Conservation (phyloP, 2,329 filamentous ascomycete species). For the Amauroascus verrucosus region DNA sequence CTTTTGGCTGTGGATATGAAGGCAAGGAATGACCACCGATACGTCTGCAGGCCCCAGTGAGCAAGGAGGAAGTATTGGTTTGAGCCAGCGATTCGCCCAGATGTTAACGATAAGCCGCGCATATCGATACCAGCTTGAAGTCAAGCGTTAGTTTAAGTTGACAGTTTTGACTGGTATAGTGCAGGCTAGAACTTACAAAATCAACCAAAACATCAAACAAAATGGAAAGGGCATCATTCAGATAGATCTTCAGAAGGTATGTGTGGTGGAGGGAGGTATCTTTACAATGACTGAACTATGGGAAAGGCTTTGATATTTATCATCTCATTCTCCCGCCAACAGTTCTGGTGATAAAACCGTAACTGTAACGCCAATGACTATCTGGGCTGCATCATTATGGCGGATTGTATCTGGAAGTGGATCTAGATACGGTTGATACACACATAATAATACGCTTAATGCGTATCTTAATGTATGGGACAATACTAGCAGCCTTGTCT, state of each 20-base stretch:
- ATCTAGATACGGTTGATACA: background rate
- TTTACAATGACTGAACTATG: background rate
- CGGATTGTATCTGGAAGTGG: background rate
- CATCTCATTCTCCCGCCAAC: background rate
- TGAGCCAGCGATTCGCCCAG: constrained; percentile 66
- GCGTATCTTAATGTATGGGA: too few species aligned
- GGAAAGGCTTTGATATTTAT: background rate
- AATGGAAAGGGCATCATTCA: background rate
- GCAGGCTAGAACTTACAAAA: background rate
- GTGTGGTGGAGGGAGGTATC: background rate
- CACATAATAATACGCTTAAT: too few species aligned
- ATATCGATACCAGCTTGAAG: constrained; percentile 66
- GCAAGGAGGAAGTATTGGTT: constrained; percentile 62
- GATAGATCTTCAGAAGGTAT: background rate
- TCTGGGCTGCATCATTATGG: background rate
- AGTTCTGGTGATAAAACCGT: too few species aligned
- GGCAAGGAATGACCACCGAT: constrained; percentile 81
- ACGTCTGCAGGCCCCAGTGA: constrained; percentile 67
- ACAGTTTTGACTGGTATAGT: background rate
- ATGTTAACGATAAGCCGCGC: constrained; percentile 66
- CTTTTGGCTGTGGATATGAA: constrained; percentile 68
- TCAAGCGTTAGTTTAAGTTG: background rate
- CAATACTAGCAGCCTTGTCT: too few species aligned
- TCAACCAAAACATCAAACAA: background rate
- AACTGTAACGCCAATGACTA: background rate